These are phyloP conservation scores for Pulveroboletus sp. DNA, from an alignment of 768 basidiomycete genomes.

Conservation along the genomic window DNA sequence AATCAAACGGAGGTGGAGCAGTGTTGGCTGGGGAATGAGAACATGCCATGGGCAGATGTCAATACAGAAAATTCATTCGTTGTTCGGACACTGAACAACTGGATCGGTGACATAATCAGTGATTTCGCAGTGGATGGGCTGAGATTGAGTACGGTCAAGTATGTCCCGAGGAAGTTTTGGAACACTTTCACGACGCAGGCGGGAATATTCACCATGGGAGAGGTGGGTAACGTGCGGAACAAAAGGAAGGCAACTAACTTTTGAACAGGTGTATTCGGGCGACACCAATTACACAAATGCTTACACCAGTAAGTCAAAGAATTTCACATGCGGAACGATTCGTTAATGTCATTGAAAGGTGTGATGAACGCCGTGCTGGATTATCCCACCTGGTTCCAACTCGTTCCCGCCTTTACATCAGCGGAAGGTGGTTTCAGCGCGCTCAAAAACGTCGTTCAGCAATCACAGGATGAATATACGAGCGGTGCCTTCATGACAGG, in stretches of 20 bases:
- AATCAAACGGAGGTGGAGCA: constrained; percentile 50
- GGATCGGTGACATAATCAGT: constrained; percentile 45
- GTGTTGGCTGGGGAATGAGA: constrained; percentile 57
- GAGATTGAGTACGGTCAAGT: constrained; percentile 58
- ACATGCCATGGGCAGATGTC: constrained; percentile 53
- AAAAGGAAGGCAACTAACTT: constrained; percentile 12
- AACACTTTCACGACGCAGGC: constrained; percentile 44
- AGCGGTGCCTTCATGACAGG: constrained; percentile 40
- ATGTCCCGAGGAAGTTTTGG: constrained; percentile 54
- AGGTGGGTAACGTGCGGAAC: constrained; percentile 34
- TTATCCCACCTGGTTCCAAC: constrained; percentile 46
- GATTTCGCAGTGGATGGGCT: constrained; percentile 52
- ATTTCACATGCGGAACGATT: neutral
- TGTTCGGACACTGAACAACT: constrained; percentile 40
- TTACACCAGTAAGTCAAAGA: constrained; percentile 38
- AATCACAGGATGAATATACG: constrained; percentile 36
- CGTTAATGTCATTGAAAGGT: constrained; percentile 25
- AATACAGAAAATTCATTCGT: constrained; percentile 50
- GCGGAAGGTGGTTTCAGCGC: constrained; percentile 32
- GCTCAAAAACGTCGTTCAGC: constrained; percentile 24
- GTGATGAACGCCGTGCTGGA: constrained; percentile 44
- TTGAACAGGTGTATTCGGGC: constrained; percentile 38
- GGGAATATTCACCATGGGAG: constrained; percentile 53
- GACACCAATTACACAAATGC: constrained; percentile 36
- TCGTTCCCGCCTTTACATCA: constrained; percentile 39